Base-by-base conservation (phyloP, 495 filamentous ascomycete species). In the Aspergillus haitiensis region DNA sequence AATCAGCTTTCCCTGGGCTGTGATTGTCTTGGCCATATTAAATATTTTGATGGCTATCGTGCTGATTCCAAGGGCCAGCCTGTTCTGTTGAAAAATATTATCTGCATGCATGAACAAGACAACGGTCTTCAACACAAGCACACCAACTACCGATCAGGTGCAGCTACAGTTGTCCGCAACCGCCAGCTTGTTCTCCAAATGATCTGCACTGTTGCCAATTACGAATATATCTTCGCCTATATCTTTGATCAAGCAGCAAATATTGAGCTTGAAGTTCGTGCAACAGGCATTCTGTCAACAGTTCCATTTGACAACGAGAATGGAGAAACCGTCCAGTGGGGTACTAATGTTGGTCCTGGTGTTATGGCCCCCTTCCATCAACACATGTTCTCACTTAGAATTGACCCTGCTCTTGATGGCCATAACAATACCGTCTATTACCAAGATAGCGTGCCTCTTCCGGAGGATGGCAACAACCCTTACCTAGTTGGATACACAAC, bases 191-290 rank as follows among this genome's bases (percentile, higher is more conserved):
- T 86, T 18, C 64, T 88, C 8, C 89, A 93, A 61, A 88, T 87
- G 64, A 89, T 91, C 64, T 84, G 89, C 64, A 92, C 89, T 0
- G 82, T 92, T 32, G 84, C 86, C 35, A 93, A 93, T 72, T 93
- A 93, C 72, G 89, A 92, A 67, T 93, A 93, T 59, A 88, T 96
- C 54, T 81, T 97, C 49, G 84, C 88, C 12, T 97, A 89, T 72
- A 84, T 90, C 55, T 90, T 97, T 75, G 90, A 92, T 71, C 90
- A 92, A 59, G 89, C 91, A 0, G 92, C 86, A 6, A 91, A 92
- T 65, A 61, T 95, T 47, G 78, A 83, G 42, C 86, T 93, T 63
- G 92, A 97, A 73, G 86, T 90, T 36, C 84, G 88, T 12, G 92
- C 92, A 6, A 96, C 92, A 2, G 92, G 92, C 0, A 91, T 97